Base-by-base conservation (phyloP, 495 filamentous ascomycete genomes). In the Penicillium odoratum region DNA sequence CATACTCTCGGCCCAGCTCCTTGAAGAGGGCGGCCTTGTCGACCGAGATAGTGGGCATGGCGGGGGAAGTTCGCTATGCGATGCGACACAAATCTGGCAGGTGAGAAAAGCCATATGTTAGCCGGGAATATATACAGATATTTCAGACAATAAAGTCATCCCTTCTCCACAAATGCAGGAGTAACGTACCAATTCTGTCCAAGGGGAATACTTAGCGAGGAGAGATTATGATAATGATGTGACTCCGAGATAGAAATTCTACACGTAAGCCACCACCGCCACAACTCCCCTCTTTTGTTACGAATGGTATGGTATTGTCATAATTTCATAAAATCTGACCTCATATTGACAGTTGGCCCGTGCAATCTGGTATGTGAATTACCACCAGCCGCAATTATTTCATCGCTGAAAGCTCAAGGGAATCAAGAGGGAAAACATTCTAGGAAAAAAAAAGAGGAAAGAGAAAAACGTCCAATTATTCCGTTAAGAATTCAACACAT, bases 11-110 rank as follows among this genome's bases (percentile, higher is more conserved):
- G 63, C 92, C 93, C 55, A 98, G 81, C 66, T 88, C 91, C 78
- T 95, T 85, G 83, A 88, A 98, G 66, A 98, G 91, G 58, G 86
- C 90, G 60, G 91, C 91, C 78, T 98, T 98, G 78, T 97, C 88
- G 58, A 97, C 91, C 66, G 86, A 81, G 60, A 98, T 95, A 68
- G 94, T 98, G 77, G 94, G 94, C 80, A 83, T 83, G 63, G 62
- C 77, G 72, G 66, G 68, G 72, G 66, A 36, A 18, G 52, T 59
- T 61, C 58, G 64, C 63, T 51, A 60, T 63, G 61, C 61, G 65
- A 63, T 49, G 40, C 63, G 52, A 61, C 57, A 51, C 34, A 45
- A 53, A 59, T 59, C 57, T 55, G 18, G 49, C 25, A 10, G 28
- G 28, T 28, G 28, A 48, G 46, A 31, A 30, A 16, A 29, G 6